Conservation (phyloP, 2,329 filamentous ascomycete species). For the Xylaria sp. region DNA sequence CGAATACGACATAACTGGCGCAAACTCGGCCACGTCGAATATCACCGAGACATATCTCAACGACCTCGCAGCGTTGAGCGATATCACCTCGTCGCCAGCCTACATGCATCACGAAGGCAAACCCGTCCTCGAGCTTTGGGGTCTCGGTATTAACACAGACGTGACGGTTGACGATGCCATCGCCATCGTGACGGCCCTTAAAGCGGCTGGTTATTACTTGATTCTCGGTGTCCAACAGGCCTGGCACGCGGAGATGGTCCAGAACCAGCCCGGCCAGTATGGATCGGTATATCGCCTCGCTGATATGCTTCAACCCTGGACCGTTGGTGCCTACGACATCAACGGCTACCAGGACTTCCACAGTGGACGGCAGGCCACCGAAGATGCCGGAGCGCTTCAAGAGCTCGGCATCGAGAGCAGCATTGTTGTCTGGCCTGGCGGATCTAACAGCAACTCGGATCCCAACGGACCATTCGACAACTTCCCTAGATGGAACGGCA, state of each 20-base stretch:
- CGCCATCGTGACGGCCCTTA: constrained; percentile 24
- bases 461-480: constrained; percentile 20
- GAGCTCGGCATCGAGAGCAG: constrained; percentile 25
- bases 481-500: constrained; percentile 25
- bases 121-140: constrained; percentile 27
- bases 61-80: constrained; percentile 21
- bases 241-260: constrained; percentile 26
- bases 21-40: constrained; percentile 19
- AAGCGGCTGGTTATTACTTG: constrained; percentile 25
- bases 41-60: constrained; percentile 22
- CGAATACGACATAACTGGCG: constrained; percentile 26
- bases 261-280: constrained; percentile 22
- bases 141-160: constrained; percentile 23
- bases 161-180: constrained; percentile 24
- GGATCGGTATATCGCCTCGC: constrained; percentile 25
- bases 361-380: constrained; percentile 24
- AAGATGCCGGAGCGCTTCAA: constrained; percentile 20
- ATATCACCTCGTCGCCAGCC: constrained; percentile 23
- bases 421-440: constrained; percentile 27
- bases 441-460: constrained; percentile 23
- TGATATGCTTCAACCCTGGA: constrained; percentile 29
- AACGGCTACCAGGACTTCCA: constrained; percentile 22
- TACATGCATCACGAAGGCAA: constrained; percentile 29
- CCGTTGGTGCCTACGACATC: constrained; percentile 24
- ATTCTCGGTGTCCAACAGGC: constrained; percentile 27